phyloP scores from a whole-genome alignment of 768 basidiomycete genomes.

The Boletus insuetus region DNA sequence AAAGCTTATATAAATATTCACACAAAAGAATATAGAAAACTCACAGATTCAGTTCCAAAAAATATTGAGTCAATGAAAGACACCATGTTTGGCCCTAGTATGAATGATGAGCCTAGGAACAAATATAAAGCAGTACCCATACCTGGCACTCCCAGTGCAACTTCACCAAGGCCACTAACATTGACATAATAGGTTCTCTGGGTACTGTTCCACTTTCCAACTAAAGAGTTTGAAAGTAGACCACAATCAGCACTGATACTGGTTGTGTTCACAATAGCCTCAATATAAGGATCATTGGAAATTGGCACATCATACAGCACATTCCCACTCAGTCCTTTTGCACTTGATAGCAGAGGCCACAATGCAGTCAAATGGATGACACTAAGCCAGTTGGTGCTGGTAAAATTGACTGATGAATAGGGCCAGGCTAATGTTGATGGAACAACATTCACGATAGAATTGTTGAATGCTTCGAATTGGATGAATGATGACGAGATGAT shows the following conservation, averaged over 20 bases:
- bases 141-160: not conserved
- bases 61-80: no score
- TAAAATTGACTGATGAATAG: not conserved
- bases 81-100: not conserved
- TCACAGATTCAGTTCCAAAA: not conserved
- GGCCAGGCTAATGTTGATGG: slow-evolving; percentile 2
- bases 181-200: not conserved
- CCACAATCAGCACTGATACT: slow-evolving; percentile 16
- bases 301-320: slow-evolving; percentile 19
- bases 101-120: not conserved
- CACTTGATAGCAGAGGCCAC: no score
- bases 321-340: slow-evolving; percentile 11
- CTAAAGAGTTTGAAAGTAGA: slow-evolving; percentile 6
- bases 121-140: not conserved
- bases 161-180: slow-evolving; percentile 5
- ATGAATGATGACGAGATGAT: slow-evolving; percentile 23
- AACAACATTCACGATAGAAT: not conserved
- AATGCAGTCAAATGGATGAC: not conserved
- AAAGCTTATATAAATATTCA: not conserved
- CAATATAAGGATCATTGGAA: not conserved
- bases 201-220: not conserved
- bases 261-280: slow-evolving; percentile 16
- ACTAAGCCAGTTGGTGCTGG: not conserved
- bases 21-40: not conserved
- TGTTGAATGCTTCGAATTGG: slow-evolving; percentile 18